Percentiles rank a stretch among this genome's conserved stretches.
Conservation (phyloP, 495 filamentous ascomycete species). For the Cenococcum geophilum region DNA sequence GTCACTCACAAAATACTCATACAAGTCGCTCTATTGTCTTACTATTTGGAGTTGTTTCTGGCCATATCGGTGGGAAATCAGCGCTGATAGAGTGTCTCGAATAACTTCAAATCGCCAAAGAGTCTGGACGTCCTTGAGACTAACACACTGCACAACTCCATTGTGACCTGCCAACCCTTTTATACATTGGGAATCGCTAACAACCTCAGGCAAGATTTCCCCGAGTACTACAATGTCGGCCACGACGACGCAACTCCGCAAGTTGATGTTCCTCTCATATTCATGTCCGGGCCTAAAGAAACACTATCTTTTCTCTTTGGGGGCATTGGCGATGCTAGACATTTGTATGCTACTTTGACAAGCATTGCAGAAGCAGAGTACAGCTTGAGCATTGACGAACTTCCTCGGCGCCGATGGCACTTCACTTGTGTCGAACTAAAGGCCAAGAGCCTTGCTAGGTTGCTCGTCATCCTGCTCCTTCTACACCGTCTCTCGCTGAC, state of each 20-base stretch:
- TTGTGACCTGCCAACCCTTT: too few relatives aligned
- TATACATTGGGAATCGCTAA: too few relatives aligned
- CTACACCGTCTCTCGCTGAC: background rate
- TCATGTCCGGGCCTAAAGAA: background rate
- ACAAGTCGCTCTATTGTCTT: too few relatives aligned
- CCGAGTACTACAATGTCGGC: conserved; percentile 2
- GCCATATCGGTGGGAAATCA: too few relatives aligned
- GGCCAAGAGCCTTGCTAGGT: background rate
- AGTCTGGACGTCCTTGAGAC: too few relatives aligned
- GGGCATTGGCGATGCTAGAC: background rate
- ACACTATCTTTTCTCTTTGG: background rate
- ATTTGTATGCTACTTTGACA: background rate
- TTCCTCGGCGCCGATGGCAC: background rate
- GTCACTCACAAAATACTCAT: too few relatives aligned
- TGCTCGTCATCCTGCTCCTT: background rate
- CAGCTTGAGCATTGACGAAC: background rate
- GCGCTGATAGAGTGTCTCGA: too few relatives aligned
- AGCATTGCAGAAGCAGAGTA: background rate
- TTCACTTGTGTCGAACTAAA: background rate
- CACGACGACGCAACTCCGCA: background rate
- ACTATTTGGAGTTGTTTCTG: too few relatives aligned
- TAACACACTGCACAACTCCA: too few relatives aligned
- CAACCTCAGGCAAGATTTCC: background rate
- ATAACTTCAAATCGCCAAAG: too few relatives aligned
- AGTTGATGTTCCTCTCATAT: background rate